A percentile compares a stretch with the other conserved stretches of the same genome.
Conservation (phyloP, 345 rosid species). For the Viola odorata region DNA sequence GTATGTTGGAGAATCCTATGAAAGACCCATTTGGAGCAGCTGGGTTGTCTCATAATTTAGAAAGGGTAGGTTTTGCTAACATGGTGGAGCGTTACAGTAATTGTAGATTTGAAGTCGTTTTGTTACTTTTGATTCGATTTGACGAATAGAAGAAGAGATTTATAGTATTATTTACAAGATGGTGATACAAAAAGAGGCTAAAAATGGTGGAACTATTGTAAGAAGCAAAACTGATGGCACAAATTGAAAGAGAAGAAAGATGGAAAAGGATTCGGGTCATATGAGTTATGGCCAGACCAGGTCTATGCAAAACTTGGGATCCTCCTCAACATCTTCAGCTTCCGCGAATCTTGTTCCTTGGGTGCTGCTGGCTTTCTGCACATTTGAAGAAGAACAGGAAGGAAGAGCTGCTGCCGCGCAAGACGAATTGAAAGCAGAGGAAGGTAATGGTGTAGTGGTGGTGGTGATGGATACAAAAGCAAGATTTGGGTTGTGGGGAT, state of each 20-base stretch:
- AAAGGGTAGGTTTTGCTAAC: too few relatives aligned
- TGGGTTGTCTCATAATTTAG: too few relatives aligned
- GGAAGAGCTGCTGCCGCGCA: conserved; percentile 1
- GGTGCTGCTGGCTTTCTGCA: too few relatives aligned
- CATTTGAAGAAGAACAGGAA: not conserved
- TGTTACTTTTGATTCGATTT: too few relatives aligned
- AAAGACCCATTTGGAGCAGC: too few relatives aligned
- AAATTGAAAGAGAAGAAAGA: not conserved
- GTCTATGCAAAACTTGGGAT: conserved; percentile 15
- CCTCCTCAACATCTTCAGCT: conserved; percentile 6
- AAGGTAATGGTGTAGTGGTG: not conserved
- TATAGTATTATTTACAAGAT: too few relatives aligned
- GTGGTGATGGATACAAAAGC: conserved; percentile 11
- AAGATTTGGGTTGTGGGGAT: conserved; percentile 9
- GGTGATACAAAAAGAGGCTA: not conserved
- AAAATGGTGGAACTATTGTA: not conserved
- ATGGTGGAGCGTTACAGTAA: too few relatives aligned
- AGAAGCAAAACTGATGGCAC: not conserved
- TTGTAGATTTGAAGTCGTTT: too few relatives aligned
- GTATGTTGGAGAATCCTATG: too few relatives aligned
- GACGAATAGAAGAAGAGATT: too few relatives aligned
- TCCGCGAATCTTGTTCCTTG: not conserved
- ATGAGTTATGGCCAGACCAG: conserved; percentile 21
- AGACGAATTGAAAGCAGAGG: conserved; percentile 6
- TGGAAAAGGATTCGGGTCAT: not conserved